Conservation (phyloP, 306 rosid genomes). For the Vachellia collinsii region DNA sequence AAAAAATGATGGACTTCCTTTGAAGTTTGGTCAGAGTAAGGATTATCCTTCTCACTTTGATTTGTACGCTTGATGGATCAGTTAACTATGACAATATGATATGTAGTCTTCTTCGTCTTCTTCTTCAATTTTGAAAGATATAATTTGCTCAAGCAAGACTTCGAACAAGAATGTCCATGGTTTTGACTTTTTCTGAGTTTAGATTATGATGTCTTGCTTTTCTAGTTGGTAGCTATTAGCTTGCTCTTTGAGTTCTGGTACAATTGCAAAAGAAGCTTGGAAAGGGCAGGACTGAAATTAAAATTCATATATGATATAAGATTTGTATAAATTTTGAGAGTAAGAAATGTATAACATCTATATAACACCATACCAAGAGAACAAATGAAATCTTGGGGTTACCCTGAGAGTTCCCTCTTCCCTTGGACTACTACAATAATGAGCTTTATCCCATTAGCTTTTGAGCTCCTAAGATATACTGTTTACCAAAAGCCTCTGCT, state of each 20-base stretch:
- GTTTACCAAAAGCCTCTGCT: not conserved
- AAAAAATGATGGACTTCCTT: constrained; percentile 34
- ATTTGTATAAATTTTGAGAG: not conserved
- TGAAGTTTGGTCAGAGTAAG: constrained; percentile 39
- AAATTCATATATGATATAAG: too few relatives aligned
- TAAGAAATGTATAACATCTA: not conserved
- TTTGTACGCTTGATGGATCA: constrained; percentile 57
- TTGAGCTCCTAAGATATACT: not conserved
- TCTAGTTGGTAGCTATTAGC: not conserved
- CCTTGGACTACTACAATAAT: not conserved
- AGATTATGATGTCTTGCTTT: not conserved
- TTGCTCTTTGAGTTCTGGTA: not conserved
- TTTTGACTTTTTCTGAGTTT: not conserved
- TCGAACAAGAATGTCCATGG: not conserved
- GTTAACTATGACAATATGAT: not conserved
- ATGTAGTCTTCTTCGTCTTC: not conserved
- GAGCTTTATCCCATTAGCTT: too few relatives aligned
- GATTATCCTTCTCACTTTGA: constrained; percentile 60
- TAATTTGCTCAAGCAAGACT: not conserved
- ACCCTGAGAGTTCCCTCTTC: not conserved
- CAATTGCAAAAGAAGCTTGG: not conserved
- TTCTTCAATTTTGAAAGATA: not conserved
- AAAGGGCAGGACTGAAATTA: not conserved
- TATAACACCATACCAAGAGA: not conserved
- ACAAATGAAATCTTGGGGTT: not conserved